Conservation (phyloP, 2,329 filamentous ascomycete genomes). For the Fusarium pseudograminearum region DNA sequence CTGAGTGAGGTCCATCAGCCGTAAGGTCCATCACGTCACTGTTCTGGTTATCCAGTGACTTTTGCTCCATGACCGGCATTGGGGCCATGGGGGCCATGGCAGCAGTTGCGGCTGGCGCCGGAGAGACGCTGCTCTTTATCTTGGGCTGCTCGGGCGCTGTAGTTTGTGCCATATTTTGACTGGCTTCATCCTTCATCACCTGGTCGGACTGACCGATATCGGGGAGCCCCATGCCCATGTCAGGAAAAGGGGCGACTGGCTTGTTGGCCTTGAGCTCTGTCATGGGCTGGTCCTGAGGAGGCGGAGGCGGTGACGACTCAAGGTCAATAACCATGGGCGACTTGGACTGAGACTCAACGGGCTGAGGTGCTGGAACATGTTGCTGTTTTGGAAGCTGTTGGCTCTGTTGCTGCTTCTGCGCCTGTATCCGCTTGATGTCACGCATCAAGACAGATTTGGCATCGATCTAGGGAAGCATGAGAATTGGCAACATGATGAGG, state of each 20-base stretch:
- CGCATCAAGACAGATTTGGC: conserved; percentile 68
- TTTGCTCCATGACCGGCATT: conserved; percentile 47
- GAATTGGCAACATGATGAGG: not conserved
- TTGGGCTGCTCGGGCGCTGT: conserved; percentile 33
- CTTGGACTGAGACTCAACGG: conserved; percentile 53
- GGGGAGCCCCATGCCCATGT: conserved; percentile 65
- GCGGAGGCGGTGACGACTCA: conserved; percentile 50
- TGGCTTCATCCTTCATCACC: conserved; percentile 42
- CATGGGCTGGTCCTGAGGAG: conserved; percentile 49
- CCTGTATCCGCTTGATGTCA: conserved; percentile 61
- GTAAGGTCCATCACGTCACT: conserved; percentile 35
- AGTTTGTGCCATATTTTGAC: conserved; percentile 21
- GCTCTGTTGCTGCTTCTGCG: conserved; percentile 46
- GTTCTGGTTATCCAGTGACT: conserved; percentile 41
- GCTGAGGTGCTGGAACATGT: conserved; percentile 39
- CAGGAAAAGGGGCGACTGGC: conserved; percentile 66
- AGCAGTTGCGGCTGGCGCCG: conserved; percentile 15
- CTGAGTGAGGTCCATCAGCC: conserved; percentile 47
- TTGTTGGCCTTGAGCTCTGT: conserved; percentile 54
- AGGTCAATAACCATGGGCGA: conserved; percentile 54
- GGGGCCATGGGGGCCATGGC: conserved; percentile 43
- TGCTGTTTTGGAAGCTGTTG: conserved; percentile 35
- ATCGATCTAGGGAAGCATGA: conserved; percentile 49
- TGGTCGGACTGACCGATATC: conserved; percentile 41
- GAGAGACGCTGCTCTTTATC: conserved; percentile 45